Percentiles rank a stretch among this genome's conserved stretches.
phyloP scores from a whole-genome alignment of 352 stramenopile species.

The Lagenidium giganteum region DNA sequence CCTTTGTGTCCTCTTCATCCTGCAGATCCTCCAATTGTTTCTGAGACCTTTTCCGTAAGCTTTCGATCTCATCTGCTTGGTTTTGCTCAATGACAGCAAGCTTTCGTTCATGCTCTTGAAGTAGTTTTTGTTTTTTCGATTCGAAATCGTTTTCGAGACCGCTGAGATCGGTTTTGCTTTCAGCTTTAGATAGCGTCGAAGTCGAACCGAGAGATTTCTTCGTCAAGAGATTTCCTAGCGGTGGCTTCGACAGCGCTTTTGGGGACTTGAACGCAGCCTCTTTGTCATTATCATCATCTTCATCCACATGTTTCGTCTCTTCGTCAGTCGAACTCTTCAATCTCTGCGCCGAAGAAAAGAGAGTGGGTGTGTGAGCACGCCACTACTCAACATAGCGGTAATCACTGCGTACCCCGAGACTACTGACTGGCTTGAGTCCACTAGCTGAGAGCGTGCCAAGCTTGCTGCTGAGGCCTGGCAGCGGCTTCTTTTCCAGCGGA shows the following conservation, averaged over 20 bases:
- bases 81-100: slow-evolving; percentile 27
- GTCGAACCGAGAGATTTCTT: slow-evolving; percentile 41
- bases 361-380: too few species aligned
- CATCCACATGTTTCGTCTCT: slow-evolving; percentile 19
- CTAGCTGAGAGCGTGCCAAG: slow-evolving; percentile 14
- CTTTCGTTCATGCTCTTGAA: slow-evolving; percentile 31
- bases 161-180: slow-evolving; percentile 35
- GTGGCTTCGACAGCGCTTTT: slow-evolving; percentile 41
- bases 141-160: slow-evolving; percentile 27
- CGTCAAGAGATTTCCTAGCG: slow-evolving; percentile 33
- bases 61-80: slow-evolving; percentile 28
- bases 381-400: background rate
- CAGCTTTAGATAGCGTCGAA: slow-evolving; percentile 12
- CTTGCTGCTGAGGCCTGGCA: slow-evolving; percentile 34
- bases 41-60: slow-evolving; percentile 39
- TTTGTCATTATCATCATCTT: slow-evolving; percentile 16
- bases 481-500: slow-evolving; percentile 67
- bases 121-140: slow-evolving; percentile 40
- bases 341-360: slow-evolving; percentile 5
- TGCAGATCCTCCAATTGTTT: slow-evolving; percentile 42
- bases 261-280: slow-evolving; percentile 9
- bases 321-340: slow-evolving; percentile 26
- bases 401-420: slow-evolving; percentile 37
- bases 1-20: slow-evolving; percentile 44
- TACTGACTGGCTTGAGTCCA: slow-evolving; percentile 32